Conservation (phyloP, 352 stramenopile genomes). For the Pythium scleroteichum region DNA sequence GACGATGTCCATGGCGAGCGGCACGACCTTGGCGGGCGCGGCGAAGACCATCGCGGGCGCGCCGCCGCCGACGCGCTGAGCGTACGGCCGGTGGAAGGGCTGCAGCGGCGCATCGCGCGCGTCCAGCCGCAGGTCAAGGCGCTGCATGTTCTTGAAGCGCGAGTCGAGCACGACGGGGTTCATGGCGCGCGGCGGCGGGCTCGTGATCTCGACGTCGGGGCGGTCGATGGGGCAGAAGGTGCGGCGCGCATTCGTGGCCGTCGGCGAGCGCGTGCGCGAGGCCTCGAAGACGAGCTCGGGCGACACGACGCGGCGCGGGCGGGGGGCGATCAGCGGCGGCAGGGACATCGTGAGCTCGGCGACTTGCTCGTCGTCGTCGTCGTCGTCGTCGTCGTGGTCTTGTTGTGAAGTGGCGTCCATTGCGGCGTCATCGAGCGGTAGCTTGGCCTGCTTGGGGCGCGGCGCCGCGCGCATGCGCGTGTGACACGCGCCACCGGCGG, state of each 20-base stretch:
- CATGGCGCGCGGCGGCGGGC: constrained; percentile 22
- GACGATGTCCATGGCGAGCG: not conserved
- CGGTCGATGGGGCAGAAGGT: constrained; percentile 28
- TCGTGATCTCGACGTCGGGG: constrained; percentile 30
- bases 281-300: constrained; percentile 31
- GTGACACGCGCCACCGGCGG: constrained; percentile 2
- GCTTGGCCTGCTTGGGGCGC: constrained; percentile 9
- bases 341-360: constrained; percentile 3
- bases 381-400: constrained; percentile 6
- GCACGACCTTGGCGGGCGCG: constrained; percentile 1
- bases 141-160: constrained; percentile 31
- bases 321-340: constrained; percentile 17
- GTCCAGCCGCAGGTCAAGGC: constrained; percentile 16
- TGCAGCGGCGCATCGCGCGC: constrained; percentile 12
- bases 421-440: not conserved
- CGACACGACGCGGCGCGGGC: constrained; percentile 27
- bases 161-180: constrained; percentile 32
- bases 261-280: not conserved
- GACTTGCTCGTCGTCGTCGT: constrained; percentile 4
- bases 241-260: constrained; percentile 9
- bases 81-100: constrained; percentile 12
- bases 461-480: constrained; percentile 10
- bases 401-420: not conserved
- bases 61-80: constrained; percentile 5
- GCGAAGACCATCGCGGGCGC: not conserved